phyloP scores from a whole-genome alignment of 192 early-diverging fungal genomes.

The Coemansia biformis region DNA sequence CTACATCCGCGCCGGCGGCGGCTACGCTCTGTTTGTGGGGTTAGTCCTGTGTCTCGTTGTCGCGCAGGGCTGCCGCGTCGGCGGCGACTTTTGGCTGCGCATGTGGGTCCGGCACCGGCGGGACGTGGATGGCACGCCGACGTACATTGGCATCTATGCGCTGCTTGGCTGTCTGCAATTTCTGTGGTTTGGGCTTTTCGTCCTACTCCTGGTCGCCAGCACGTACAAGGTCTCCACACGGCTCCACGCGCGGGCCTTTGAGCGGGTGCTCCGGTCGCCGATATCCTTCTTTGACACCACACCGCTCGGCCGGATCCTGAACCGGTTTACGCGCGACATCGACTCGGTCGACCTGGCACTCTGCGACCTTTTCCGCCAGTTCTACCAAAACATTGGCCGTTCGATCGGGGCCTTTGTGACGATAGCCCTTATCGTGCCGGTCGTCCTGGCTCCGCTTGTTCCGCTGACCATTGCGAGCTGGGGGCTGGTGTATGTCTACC shows the following conservation, averaged over 20 bases:
- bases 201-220: constrained; percentile 14
- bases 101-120: constrained; percentile 52
- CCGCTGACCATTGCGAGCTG: constrained; percentile 75
- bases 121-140: constrained; percentile 7
- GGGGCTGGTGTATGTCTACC: constrained; percentile 67
- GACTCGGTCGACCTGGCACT: constrained; percentile 57
- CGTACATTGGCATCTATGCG: constrained; percentile 66
- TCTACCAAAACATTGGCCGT: constrained; percentile 50
- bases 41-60: constrained; percentile 25
- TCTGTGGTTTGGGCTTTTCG: constrained; percentile 34
- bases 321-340: constrained; percentile 67
- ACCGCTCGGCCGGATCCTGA: constrained; percentile 69
- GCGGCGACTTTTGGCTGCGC: constrained; percentile 61
- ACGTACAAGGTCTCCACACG: constrained; percentile 47
- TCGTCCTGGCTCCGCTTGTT: constrained; percentile 66
- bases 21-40: constrained; percentile 8
- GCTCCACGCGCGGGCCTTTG: constrained; percentile 71
- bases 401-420: constrained; percentile 38
- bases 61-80: constrained; percentile 35
- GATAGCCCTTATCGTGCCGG: constrained; percentile 54
- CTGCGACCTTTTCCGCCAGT: constrained; percentile 61
- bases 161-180: constrained; percentile 61
- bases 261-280: constrained; percentile 61
- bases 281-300: constrained; percentile 73
- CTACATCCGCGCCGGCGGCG: constrained; percentile 50